Conservation (phyloP, 495 filamentous ascomycete genomes). For the Penicillium maclennaniae region DNA sequence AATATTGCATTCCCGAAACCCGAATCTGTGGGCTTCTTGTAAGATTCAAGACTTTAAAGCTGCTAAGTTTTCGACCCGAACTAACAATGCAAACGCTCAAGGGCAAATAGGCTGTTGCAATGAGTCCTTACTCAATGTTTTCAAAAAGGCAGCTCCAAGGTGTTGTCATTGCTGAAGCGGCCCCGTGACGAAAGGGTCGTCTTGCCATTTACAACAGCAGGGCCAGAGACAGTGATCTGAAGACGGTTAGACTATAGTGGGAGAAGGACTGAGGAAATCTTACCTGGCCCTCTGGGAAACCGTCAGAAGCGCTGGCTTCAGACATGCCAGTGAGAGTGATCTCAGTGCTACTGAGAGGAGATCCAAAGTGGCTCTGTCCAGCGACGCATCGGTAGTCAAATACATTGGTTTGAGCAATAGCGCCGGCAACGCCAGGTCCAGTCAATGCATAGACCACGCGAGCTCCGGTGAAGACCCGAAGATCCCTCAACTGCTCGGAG, state of each 20-base stretch:
- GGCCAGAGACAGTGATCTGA: conserved; percentile 40
- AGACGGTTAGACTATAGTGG: neutral
- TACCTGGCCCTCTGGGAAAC: conserved; percentile 58
- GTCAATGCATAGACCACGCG: conserved; percentile 84
- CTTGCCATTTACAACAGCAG: conserved; percentile 35
- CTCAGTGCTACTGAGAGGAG: conserved; percentile 76
- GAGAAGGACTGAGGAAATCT: conserved; percentile 7
- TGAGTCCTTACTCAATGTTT: neutral
- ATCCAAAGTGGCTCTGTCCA: conserved; percentile 70
- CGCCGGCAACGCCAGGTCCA: conserved; percentile 76
- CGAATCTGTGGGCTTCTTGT: conserved; percentile 4
- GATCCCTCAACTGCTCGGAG: conserved; percentile 66
- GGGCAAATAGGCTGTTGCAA: neutral
- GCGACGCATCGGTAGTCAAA: conserved; percentile 75
- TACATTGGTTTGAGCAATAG: conserved; percentile 75
- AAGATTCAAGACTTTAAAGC: neutral
- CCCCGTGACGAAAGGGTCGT: conserved; percentile 26
- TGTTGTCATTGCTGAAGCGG: conserved; percentile 42
- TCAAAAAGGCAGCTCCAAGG: conserved; percentile 28
- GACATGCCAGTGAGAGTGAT: conserved; percentile 58
- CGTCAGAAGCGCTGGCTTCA: conserved; percentile 55
- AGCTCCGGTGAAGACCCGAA: conserved; percentile 74
- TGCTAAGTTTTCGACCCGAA: neutral
- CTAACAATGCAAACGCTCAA: neutral
- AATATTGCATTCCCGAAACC: conserved; percentile 1